These are phyloP conservation scores for Scalesia atractyloides DNA, from an alignment of 129 eudicot species.

Conservation along the genomic window DNA sequence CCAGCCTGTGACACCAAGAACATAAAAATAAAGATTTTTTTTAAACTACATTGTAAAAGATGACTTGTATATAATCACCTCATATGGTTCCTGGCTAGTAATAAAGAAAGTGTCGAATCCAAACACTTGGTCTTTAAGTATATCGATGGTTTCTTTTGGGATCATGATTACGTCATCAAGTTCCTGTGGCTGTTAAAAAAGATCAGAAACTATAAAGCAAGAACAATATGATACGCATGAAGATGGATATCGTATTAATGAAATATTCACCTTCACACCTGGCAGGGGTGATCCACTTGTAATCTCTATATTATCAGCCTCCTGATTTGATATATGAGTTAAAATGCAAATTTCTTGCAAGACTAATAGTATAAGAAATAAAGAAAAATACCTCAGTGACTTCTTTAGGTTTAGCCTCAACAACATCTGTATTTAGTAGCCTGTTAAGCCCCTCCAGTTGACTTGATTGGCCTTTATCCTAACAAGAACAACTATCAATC, in stretches of 20 bases:
- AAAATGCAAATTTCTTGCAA: neutral
- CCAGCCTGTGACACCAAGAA: conserved; percentile 63
- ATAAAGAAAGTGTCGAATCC: conserved; percentile 97
- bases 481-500: conserved; percentile 18
- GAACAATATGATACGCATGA: neutral
- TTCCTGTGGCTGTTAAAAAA: conserved; percentile 56
- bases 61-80: conserved; percentile 51
- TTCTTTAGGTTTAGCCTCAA: conserved; percentile 36
- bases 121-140: conserved; percentile 84
- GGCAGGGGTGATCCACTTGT: conserved; percentile 97
- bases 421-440: conserved; percentile 37
- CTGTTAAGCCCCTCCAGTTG: conserved; percentile 49
- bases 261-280: conserved; percentile 88
- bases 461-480: conserved; percentile 52
- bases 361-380: neutral
- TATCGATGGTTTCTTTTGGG: conserved; percentile 85
- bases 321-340: conserved; percentile 43
- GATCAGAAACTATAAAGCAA: conserved; percentile 13
- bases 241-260: neutral
- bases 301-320: conserved; percentile 51
- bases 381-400: conserved; percentile 45
- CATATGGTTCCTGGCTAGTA: conserved; percentile 98
- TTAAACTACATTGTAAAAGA: conserved; percentile 8
- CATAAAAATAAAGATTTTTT: neutral
- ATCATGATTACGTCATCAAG: conserved; percentile 66